Base-by-base conservation (phyloP, 2,329 filamentous ascomycete species). In the Parastagonospora avenae region DNA sequence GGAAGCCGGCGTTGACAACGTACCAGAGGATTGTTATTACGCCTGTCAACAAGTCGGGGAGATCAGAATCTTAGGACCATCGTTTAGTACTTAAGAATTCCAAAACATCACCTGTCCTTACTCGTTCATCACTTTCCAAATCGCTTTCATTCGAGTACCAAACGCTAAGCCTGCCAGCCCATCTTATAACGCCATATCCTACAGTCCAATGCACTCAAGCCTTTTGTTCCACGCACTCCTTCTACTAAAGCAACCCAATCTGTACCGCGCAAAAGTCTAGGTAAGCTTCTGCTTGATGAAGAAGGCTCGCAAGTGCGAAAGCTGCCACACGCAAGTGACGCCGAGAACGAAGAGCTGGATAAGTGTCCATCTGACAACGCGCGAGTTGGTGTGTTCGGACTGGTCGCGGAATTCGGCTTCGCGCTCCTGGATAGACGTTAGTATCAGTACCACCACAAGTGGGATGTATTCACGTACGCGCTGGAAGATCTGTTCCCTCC, bases 231-330 rank as follows among this genome's bases (percentile, higher is more conserved):
- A 39, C 46, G 36, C 49, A 47, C 56, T 46, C 50, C 52, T 48
- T 30, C 16, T n/a, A 12, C n/a, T n/a, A n/a, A n/a, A n/a, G n/a
- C n/a, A n/a, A n/a, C 29, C 35, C 24, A 31, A 30, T 30, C 27
- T 52, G 37, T 39, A 31, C 36, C 40, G 11, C 33, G 29, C 37
- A 46, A 40, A 41, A 32, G 37, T 43, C 77, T 85, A 99, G 53
- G 94, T 97, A 74, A 99, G 86, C 84, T 99, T 99, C 81, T 97
- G 93, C 84, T 99, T 99, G 82, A 99, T 99, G 81, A 99, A 99
- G 84, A 99, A 99, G 40, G 90, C 89, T 64, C 94, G 85, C 66
- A 99, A 83, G 77, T 99, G 93, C 46, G 92, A 96, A 40, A 99
- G 82, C 77, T 99, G 94, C 94, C 94, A 99, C 55, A 91, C 90